Evolutionary conservation across 2,329 filamentous ascomycete genomes (phyloP).

Genomic region (Neurospora crassa): DNA sequence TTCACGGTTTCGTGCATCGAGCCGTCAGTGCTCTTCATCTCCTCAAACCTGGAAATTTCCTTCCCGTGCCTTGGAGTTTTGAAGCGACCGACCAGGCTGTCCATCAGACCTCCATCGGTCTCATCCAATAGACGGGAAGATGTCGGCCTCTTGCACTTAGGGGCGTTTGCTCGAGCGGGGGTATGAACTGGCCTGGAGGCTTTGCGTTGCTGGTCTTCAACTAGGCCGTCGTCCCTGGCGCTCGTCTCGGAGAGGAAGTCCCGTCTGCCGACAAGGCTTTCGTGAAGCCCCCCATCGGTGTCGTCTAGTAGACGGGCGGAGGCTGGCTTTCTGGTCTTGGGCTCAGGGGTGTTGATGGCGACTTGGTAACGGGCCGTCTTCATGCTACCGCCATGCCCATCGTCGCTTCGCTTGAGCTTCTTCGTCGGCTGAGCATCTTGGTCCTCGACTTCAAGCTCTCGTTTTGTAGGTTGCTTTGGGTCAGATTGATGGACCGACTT

Average conservation of each 20-base stretch:
- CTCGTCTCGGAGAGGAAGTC: too few relatives aligned
- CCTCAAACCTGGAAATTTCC: background rate
- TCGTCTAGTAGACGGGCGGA: background rate
- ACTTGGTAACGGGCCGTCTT: background rate
- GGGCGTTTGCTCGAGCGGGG: rapidly evolving
- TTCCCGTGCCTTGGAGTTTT: rapidly evolving
- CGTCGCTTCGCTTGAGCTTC: background rate
- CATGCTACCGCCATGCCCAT: background rate
- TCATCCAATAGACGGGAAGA: background rate
- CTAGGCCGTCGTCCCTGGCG: too few relatives aligned
- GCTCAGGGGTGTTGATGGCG: too few relatives aligned
- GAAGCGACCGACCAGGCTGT: rapidly evolving
- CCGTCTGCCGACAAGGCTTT: background rate
- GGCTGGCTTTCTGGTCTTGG: background rate
- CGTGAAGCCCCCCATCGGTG: background rate
- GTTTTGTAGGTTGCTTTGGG: background rate
- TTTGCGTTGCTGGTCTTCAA: background rate
- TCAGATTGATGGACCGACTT: background rate
- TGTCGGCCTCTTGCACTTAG: background rate
- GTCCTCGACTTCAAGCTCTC: background rate
- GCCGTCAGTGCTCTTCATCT: rapidly evolving
- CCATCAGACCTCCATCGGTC: rapidly evolving
- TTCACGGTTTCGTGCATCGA: background rate
- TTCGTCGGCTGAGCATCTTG: background rate
- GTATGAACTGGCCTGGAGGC: rapidly evolving